Base-by-base conservation (phyloP, 495 filamentous ascomycete genomes). In the Evernia prunastri region DNA sequence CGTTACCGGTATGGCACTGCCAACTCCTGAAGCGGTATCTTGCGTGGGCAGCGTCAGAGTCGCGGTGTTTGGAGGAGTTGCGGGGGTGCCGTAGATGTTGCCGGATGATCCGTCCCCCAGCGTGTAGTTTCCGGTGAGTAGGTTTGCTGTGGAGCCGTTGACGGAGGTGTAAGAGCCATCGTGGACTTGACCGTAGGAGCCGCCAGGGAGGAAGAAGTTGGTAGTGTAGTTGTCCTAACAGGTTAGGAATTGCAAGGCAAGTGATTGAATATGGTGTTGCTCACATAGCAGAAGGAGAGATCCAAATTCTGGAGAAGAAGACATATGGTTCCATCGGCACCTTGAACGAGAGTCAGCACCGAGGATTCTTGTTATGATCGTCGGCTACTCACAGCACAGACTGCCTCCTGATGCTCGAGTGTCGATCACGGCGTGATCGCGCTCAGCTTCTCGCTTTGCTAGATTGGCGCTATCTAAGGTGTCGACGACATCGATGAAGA, bases 211-310 rank as follows among this genome's bases (percentile, higher is more conserved):
- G 43, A 69, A 69, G 57, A 63, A 79, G 33, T 79, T 72, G 3
- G 78, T 80, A 1, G 78, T 79, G 64, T 75, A 79, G 45, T 72
- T 72, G 61, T 80, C 74, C 61, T 77, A 68, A 56, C 15, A 18
- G 8, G 31, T 43, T 39, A 53, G 61, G 11, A n/a, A 5, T 39
- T 36, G 56, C 49, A 51, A 11, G 6, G 0, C 1, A 20, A 1
- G 15, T 31, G 9, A 2, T 33, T 23, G 11, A 45, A 35, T 2
- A 49, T n/a, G 2, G 37, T 13, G 27, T 6, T 23, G 59, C 61
- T 45, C 40, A 69, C 74, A 47, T 74, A 76, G 68, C 74, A 76
- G 66, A 76, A 75, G 7, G 73, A 69, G 20, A 75, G 63, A 23
- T 74, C 69, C 10, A 70, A 58, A 31, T 43, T 53, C 42, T 70